These are phyloP conservation scores for Perkinsus olseni DNA, from an alignment of 169 alveolate genomes.

Conservation along the genomic window DNA sequence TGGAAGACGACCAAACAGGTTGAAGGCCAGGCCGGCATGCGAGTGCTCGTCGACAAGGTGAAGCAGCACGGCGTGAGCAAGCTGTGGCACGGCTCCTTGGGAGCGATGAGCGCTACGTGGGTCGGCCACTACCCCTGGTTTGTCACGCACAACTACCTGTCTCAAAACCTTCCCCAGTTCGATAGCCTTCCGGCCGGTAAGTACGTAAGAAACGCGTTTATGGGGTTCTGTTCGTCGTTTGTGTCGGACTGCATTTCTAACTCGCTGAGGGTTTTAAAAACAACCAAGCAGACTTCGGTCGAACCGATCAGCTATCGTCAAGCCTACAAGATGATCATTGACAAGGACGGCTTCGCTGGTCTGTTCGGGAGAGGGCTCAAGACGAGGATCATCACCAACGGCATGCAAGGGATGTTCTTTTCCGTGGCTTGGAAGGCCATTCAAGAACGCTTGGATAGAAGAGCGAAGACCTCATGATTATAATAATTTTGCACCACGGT, in stretches of 20 bases:
- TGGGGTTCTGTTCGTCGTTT: slow-evolving; percentile 41
- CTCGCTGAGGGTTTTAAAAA: slow-evolving; percentile 46
- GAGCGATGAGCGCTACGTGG: slow-evolving; percentile 24
- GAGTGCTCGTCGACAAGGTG: slow-evolving; percentile 22
- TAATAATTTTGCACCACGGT: too few relatives aligned
- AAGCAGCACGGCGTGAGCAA: slow-evolving; percentile 24
- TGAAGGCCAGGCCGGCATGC: slow-evolving; percentile 37
- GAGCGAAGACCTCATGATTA: too few relatives aligned
- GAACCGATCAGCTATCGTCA: slow-evolving; percentile 32
- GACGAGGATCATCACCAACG: slow-evolving; percentile 46
- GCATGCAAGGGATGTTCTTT: slow-evolving; percentile 30
- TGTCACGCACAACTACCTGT: slow-evolving; percentile 34
- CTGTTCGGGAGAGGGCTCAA: slow-evolving; percentile 41
- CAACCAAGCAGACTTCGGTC: slow-evolving; percentile 36
- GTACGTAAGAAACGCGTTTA: not conserved
- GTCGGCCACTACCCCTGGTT: slow-evolving; percentile 63
- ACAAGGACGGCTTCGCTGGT: slow-evolving; percentile 37
- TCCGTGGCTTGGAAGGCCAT: not conserved
- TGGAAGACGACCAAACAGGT: slow-evolving; percentile 43
- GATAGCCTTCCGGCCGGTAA: not conserved
- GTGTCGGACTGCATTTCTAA: slow-evolving; percentile 40
- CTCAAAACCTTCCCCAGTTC: not conserved
- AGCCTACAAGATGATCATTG: slow-evolving; percentile 25
- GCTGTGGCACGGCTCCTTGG: slow-evolving; percentile 36
- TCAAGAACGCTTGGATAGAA: not conserved